These are phyloP conservation scores for Saururus chinensis DNA, from an alignment of 164 flowering plant species.

Conservation along the genomic window DNA sequence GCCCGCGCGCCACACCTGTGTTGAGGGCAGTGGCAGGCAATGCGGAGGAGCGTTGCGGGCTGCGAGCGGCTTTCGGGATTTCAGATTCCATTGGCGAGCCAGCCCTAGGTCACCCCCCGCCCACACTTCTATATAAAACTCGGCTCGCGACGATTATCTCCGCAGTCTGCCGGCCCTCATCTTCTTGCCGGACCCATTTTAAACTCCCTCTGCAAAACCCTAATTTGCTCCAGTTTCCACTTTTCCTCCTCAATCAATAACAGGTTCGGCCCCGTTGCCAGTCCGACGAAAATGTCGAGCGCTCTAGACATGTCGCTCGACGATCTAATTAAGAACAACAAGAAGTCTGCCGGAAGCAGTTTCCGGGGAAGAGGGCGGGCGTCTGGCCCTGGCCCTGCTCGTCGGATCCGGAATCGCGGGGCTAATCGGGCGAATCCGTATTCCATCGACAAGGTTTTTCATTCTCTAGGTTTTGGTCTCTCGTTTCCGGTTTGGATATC, in stretches of 20 bases:
- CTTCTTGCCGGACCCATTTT: too few relatives aligned
- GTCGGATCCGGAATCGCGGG: conserved; percentile 54
- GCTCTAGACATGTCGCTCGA: conserved; percentile 74
- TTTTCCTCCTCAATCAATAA: too few relatives aligned
- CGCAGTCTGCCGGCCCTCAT: too few relatives aligned
- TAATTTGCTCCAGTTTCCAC: not conserved
- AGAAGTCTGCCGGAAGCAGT: conserved; percentile 32
- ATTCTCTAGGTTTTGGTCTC: not conserved
- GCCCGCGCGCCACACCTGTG: too few relatives aligned
- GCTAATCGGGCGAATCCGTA: conserved; percentile 61
- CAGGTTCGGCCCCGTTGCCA: not conserved
- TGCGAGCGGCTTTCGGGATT: too few relatives aligned
- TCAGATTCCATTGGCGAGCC: too few relatives aligned
- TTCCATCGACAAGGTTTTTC: conserved; percentile 37
- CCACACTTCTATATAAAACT: too few relatives aligned
- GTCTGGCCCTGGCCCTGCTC: conserved; percentile 65
- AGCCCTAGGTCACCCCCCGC: too few relatives aligned
- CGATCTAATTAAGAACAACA: conserved; percentile 76
- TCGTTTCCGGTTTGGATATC: not conserved
- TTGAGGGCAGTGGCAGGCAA: too few relatives aligned
- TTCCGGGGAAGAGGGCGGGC: conserved; percentile 24
- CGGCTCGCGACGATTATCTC: too few relatives aligned
- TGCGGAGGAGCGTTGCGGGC: too few relatives aligned
- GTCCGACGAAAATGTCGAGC: not conserved
- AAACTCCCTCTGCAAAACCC: too few relatives aligned